Percentiles rank a stretch among this genome's conserved stretches.
phyloP scores from a whole-genome alignment of 202 grass and related monocot genomes.

The Dendrocalamus latiflorus region DNA sequence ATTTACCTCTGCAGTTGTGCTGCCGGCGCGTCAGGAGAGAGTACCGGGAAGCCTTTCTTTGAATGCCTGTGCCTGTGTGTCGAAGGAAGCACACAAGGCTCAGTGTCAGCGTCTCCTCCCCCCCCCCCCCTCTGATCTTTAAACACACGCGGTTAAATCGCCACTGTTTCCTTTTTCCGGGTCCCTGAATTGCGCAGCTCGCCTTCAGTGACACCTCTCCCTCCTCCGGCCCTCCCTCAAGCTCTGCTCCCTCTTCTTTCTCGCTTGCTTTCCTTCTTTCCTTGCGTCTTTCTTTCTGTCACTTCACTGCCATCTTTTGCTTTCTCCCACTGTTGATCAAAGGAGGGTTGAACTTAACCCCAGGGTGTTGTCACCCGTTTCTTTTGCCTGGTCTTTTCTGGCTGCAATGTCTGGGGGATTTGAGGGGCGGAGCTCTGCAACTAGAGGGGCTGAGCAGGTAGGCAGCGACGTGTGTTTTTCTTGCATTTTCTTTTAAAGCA shows the following conservation, averaged over 20 bases:
- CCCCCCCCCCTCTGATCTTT: constrained; percentile 26
- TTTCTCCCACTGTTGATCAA: no score
- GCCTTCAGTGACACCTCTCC: no score
- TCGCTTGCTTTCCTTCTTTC: no score
- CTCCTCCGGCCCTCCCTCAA: no score
- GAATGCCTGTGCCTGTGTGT: constrained; percentile 12
- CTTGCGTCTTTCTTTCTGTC: no score
- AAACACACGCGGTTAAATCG: constrained; percentile 12
- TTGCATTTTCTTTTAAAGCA: neutral
- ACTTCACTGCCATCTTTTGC: no score
- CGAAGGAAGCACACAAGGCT: constrained; percentile 26
- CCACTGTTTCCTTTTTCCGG: constrained; percentile 49
- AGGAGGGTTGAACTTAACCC: no score
- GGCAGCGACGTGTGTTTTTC: neutral
- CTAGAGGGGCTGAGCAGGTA: constrained; percentile 63
- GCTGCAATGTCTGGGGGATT: no score
- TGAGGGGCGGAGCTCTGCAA: no score
- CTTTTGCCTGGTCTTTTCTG: no score
- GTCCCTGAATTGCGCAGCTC: constrained; percentile 37
- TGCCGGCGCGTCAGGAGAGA: constrained; percentile 1
- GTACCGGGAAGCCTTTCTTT: constrained; percentile 11
- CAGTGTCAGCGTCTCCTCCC: neutral
- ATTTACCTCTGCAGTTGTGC: constrained; percentile 22
- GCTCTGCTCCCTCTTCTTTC: no score
- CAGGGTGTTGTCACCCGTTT: no score